These are phyloP conservation scores for Cerioporus squamosus DNA, from an alignment of 1,284 basidiomycete genomes.

Conservation along the genomic window DNA sequence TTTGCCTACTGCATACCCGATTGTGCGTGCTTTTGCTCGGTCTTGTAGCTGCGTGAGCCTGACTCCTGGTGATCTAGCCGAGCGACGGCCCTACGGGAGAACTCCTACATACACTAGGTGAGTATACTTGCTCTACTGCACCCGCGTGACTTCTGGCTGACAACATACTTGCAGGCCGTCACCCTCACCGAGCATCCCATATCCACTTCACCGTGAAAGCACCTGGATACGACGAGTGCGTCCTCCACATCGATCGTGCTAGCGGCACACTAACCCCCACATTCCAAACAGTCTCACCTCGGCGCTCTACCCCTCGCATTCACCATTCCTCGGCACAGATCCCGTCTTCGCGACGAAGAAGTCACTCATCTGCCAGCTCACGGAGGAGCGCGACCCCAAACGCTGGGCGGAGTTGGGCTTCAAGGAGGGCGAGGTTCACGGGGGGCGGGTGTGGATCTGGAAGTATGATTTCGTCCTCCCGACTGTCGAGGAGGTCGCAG, in stretches of 20 bases:
- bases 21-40: conserved; percentile 27
- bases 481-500: conserved; percentile 37
- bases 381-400: conserved; percentile 35
- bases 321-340: conserved; percentile 45
- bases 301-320: conserved; percentile 44
- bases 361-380: conserved; percentile 40
- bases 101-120: conserved; percentile 37
- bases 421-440: conserved; percentile 35
- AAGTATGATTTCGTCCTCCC: conserved; percentile 42
- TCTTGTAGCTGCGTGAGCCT: background rate
- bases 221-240: conserved; percentile 43
- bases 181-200: conserved; percentile 46
- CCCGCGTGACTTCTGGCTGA: background rate
- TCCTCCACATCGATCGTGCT: background rate
- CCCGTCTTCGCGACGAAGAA: conserved; percentile 48
- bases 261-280: background rate
- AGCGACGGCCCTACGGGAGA: conserved; percentile 44
- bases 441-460: conserved; percentile 41
- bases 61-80: conserved; percentile 27
- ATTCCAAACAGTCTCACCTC: conserved; percentile 36
- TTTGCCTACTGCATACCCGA: conserved; percentile 41
- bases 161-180: conserved; percentile 31
- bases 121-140: background rate
- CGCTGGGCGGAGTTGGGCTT: conserved; percentile 40
- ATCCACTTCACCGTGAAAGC: conserved; percentile 43